Evolutionary conservation across 805 yeast genomes (phyloP).

Genomic region (Hanseniaspora mollemarum): DNA sequence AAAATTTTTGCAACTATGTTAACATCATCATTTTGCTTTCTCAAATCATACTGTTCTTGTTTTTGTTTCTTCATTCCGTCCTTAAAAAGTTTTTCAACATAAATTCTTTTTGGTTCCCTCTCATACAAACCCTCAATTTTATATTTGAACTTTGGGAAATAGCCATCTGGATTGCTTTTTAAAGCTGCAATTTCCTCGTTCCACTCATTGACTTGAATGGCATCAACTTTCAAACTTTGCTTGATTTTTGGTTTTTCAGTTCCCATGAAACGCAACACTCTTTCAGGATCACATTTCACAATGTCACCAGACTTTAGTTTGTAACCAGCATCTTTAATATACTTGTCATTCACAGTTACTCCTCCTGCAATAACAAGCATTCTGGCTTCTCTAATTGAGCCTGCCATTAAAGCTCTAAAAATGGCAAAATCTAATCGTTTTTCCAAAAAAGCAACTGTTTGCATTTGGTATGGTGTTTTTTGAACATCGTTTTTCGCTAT

Average conservation of each 20-base stretch:
- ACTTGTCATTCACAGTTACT: constrained; percentile 76
- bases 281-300: constrained; percentile 73
- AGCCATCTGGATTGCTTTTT: constrained; percentile 33
- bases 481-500: constrained; percentile 38
- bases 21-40: constrained; percentile 20
- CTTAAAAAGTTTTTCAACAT: constrained; percentile 30
- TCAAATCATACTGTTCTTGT: constrained; percentile 23
- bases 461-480: constrained; percentile 73
- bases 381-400: constrained; percentile 87
- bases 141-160: constrained; percentile 29
- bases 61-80: constrained; percentile 34
- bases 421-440: constrained; percentile 81
- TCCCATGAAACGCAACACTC: constrained; percentile 77
- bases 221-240: constrained; percentile 58
- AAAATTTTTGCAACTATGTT: constrained; percentile 28
- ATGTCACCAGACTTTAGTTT: constrained; percentile 75
- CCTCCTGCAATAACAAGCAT: constrained; percentile 70
- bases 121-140: constrained; percentile 14
- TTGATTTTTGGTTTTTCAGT: constrained; percentile 65
- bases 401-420: constrained; percentile 85
- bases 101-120: constrained; percentile 30
- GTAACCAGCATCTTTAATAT: constrained; percentile 66
- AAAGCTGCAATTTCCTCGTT: constrained; percentile 56
- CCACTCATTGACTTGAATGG: constrained; percentile 62
- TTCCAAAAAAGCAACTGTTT: constrained; percentile 80